Conservation (phyloP, 2,329 filamentous ascomycete species). For the Fusarium pininemorale region DNA sequence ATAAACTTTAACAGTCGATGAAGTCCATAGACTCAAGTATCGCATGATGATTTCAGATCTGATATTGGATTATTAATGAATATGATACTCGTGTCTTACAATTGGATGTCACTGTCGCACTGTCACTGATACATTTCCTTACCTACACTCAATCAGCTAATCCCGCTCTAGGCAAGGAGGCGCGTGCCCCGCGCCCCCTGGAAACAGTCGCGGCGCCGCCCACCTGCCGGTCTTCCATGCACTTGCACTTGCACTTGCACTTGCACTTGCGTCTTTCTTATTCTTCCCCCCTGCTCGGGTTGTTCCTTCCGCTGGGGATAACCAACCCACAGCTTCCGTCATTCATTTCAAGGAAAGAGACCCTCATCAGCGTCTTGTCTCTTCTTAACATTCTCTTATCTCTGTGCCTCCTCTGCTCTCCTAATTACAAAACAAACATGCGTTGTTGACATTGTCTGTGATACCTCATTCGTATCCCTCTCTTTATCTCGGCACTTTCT, state of each 20-base stretch:
- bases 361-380: neutral
- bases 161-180: constrained; percentile 27
- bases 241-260: neutral
- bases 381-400: neutral
- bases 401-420: neutral
- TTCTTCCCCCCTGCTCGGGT: neutral
- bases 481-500: neutral
- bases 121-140: neutral
- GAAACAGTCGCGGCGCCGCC: constrained; percentile 13
- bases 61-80: neutral
- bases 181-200: constrained; percentile 28
- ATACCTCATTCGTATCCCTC: neutral
- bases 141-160: neutral
- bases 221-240: constrained; percentile 20
- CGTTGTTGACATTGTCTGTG: neutral
- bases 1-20: neutral
- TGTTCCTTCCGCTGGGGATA: neutral
- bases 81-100: neutral
- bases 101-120: neutral
- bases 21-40: neutral
- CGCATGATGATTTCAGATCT: neutral
- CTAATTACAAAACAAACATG: constrained; percentile 10
- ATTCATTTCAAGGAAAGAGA: constrained; percentile 15
- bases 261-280: neutral
- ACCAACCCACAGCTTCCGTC: constrained; percentile 22